Percentiles rank a stretch among this genome's conserved stretches.
These are phyloP conservation scores for Sarocladiaceae sp. DNA, from an alignment of 2,329 filamentous ascomycete species.

Conservation along the genomic window DNA sequence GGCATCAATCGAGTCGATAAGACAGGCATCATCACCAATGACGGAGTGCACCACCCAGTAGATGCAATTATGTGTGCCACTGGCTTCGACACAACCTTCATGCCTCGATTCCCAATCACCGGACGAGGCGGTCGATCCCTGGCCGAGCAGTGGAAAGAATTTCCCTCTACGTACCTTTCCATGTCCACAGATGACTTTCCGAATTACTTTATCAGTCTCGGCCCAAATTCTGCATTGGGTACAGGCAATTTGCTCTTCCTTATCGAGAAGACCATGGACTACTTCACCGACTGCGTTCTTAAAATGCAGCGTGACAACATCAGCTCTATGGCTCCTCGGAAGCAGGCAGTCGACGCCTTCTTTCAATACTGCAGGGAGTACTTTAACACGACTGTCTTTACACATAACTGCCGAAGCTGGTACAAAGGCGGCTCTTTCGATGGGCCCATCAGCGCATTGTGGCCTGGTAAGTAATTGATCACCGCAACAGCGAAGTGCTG, in stretches of 20 bases:
- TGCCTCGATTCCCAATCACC: slow-evolving; percentile 43
- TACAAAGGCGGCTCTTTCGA: slow-evolving; percentile 39
- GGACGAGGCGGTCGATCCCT: slow-evolving; percentile 42
- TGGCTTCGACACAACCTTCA: slow-evolving; percentile 48
- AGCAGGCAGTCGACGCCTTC: slow-evolving; percentile 43
- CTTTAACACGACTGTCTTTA: slow-evolving; percentile 35
- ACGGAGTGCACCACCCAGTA: slow-evolving; percentile 41
- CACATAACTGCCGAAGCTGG: slow-evolving; percentile 35
- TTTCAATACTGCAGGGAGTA: slow-evolving; percentile 33
- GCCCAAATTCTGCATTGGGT: slow-evolving; percentile 33
- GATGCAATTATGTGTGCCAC: slow-evolving; percentile 54
- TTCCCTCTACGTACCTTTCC: slow-evolving; percentile 47
- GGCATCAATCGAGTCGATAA: slow-evolving; percentile 29
- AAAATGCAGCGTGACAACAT: slow-evolving; percentile 40
- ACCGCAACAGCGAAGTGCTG: not conserved
- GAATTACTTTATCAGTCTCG: slow-evolving; percentile 47
- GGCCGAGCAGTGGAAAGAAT: slow-evolving; percentile 39
- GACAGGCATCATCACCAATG: slow-evolving; percentile 39
- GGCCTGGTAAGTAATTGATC: slow-evolving; percentile 24
- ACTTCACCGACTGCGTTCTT: slow-evolving; percentile 43
- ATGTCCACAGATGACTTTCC: slow-evolving; percentile 44
- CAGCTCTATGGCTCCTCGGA: slow-evolving; percentile 35
- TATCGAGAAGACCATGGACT: slow-evolving; percentile 42
- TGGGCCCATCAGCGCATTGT: slow-evolving; percentile 38
- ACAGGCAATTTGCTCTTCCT: slow-evolving; percentile 33